These are phyloP conservation scores for Sporothrix pseudoabietina DNA, from an alignment of 2,329 filamentous ascomycete genomes.

Conservation along the genomic window DNA sequence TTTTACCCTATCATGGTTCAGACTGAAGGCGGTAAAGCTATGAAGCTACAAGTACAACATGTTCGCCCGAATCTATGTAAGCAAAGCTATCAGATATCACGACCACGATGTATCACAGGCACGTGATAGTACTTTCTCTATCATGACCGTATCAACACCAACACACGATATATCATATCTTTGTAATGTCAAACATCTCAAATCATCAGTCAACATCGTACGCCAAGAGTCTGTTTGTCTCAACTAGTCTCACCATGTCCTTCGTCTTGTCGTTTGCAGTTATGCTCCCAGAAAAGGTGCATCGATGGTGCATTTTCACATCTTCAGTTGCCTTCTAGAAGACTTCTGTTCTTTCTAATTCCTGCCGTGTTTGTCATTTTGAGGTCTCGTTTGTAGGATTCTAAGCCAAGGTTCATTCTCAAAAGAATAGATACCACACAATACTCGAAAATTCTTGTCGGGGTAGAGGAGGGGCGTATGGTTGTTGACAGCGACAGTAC, in stretches of 20 bases:
- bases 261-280: not conserved
- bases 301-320: not conserved
- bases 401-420: not conserved
- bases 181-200: not conserved
- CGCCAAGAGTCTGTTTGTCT: constrained; percentile 2
- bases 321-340: constrained; percentile 7
- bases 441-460: not conserved
- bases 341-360: not conserved
- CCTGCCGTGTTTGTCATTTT: not conserved
- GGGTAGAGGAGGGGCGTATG: constrained; percentile 2
- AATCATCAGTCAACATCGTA: not conserved
- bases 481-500: not conserved
- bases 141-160: not conserved
- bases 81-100: not conserved
- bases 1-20: not conserved
- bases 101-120: not conserved
- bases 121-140: not conserved
- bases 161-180: not conserved
- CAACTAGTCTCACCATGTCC: constrained; percentile 14
- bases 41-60: not conserved
- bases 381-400: not conserved
- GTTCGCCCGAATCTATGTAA: not conserved
- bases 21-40: not conserved
- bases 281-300: not conserved
- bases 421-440: not conserved